These are phyloP conservation scores for Prorocentrum cordatum DNA, from an alignment of 169 alveolate genomes.

Conservation along the genomic window DNA sequence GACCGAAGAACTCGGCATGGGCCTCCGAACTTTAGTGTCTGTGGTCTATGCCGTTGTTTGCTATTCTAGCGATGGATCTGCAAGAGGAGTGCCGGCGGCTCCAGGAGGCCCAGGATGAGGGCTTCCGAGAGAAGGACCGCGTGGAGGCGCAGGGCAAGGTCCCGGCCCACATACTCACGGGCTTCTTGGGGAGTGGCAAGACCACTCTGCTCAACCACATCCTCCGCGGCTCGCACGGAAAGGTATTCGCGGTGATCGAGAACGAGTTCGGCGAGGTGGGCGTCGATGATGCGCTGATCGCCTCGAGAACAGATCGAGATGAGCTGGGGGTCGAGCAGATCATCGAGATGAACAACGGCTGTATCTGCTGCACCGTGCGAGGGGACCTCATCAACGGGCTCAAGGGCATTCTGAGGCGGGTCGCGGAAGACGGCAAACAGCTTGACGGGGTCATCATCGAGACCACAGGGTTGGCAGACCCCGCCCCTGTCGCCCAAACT, in stretches of 20 bases:
- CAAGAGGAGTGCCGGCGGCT: too few relatives aligned
- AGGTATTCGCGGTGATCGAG: constrained; percentile 49
- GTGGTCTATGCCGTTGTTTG: too few relatives aligned
- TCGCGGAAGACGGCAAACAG: too few relatives aligned
- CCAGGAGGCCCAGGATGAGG: too few relatives aligned
- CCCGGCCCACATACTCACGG: constrained; percentile 50
- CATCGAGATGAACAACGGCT: constrained; percentile 65
- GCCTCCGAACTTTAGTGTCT: too few relatives aligned
- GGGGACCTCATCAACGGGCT: constrained; percentile 27
- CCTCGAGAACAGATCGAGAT: background rate
- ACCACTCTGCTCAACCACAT: constrained; percentile 49
- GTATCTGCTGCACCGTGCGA: constrained; percentile 69
- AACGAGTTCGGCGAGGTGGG: constrained; percentile 76
- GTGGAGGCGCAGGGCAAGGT: too few relatives aligned
- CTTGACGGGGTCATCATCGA: constrained; percentile 74
- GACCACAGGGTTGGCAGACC: constrained; percentile 76
- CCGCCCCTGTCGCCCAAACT: constrained; percentile 73
- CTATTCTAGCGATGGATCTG: too few relatives aligned
- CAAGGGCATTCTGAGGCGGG: constrained; percentile 6
- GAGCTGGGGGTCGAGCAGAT: constrained; percentile 19
- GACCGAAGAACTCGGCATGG: too few relatives aligned
- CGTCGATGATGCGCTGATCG: constrained; percentile 63
- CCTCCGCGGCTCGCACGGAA: background rate
- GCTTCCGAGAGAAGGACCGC: too few relatives aligned
- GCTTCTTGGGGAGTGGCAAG: constrained; percentile 54